Evolutionary conservation across 129 eudicot species (phyloP), one percentile per base, ranked within the genome.

Genomic region (sunflower (Helianthus annuus)): DNA sequence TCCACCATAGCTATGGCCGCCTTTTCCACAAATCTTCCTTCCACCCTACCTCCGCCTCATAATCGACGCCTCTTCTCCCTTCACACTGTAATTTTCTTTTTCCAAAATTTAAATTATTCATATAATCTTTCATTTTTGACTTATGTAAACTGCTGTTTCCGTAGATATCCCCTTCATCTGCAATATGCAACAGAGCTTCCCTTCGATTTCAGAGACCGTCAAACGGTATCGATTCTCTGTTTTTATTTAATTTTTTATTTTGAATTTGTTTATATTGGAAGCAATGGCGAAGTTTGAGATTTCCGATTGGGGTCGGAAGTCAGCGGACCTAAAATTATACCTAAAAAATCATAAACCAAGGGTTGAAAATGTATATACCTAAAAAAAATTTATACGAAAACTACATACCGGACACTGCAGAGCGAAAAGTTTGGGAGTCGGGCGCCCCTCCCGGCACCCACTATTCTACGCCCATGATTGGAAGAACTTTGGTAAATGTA

Each of bases 181-280:
- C 52, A 34, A 16, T 46, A 64, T 78, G 67, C 72, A 64, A 64
- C 45, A 64, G 54, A 55, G 53, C 77, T 64, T 78, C 72, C 1
- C 13, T 78, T 63, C 66, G 71, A 72, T 29, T 65, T 72, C 82
- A 54, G 9, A 78, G 36, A 72, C 14, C 72, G 7, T 72, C 72
- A 78, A 64, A 71, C 64, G 77, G 82, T 78, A 78, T 5, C 24
- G 19, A 78, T 70, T 78, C 36, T 63, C 71, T 51, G 16, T 49
- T 61, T 46, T 58, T 45, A 14, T 40, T 7, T 44, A n/a, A n/a
- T 22, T 13, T 53, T 13, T 11, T 40, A 1, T 22, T 12, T 10
- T 42, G 34, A 56, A 70, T 70, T 54, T 24, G 24, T 24, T 49
- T 22, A 13, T 48, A 14, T 9, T 10, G 3, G 10, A 54, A 11